Evolutionary conservation across 1,284 basidiomycete species (phyloP), one percentile per base, ranked within the genome.

Genomic region (Leccinum solheimii): DNA sequence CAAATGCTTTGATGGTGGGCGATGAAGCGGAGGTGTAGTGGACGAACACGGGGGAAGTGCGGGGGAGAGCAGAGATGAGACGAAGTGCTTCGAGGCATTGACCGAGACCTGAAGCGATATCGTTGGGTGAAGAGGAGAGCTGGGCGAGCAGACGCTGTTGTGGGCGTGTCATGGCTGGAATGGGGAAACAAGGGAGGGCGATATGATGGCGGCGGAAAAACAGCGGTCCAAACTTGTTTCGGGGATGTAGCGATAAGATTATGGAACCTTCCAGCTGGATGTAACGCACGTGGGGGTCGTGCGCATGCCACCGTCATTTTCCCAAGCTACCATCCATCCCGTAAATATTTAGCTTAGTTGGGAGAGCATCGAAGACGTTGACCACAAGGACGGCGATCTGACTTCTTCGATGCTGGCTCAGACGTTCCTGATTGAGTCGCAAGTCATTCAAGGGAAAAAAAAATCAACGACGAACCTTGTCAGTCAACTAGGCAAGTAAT

Each of bases 71-170:
- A 30, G 72, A 70, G 59, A 75, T 66, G 32, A 76, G 70, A 7
- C 72, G 68, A 5, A 73, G 71, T 0, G 70, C 74, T 45, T 75
- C 70, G n/a, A 71, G 65, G 30, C 72, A 74, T 27, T 73, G 74
- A 0, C 69, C 73, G 11, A 73, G 67, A 1, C 72, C 70, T 0
- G 74, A 71, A 0, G 72, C 71, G 16, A 75, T 63, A 23, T 75
- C 65, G 61, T 76, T 75, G 51, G 70, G 69, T 14, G 71, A 73
- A 2, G 73, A 68, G 27, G 74, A 67, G 48, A 75, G 64, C 9
- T 76, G 72, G 7, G 74, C 54, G 51, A 73, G 69, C 2, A 73
- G 56, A 14, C 71, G 74, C 32, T 73, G 62, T 16, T 73, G 73
- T 19, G 71, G 32, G 40, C 62, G 73, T 55, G 62, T 43, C 69